phyloP scores from a whole-genome alignment of 75 land plant species.

The Cupressus sempervirens region DNA sequence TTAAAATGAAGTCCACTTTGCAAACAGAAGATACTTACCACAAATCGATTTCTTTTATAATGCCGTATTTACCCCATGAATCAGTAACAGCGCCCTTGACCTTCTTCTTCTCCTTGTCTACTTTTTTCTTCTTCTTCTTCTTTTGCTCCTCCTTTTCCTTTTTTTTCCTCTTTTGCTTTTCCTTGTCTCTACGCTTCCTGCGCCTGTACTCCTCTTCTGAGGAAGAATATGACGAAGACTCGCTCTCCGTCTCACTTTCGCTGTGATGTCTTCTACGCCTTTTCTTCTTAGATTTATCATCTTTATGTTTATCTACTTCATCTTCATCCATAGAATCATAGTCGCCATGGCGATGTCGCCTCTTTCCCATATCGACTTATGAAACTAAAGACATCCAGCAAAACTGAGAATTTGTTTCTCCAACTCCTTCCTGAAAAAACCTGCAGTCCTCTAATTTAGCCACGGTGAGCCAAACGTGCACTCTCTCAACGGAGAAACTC shows the following conservation, averaged over 20 bases:
- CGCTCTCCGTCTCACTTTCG: not conserved
- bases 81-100: slow-evolving; percentile 85
- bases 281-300: not conserved
- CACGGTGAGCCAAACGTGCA: not conserved
- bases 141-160: slow-evolving; percentile 37
- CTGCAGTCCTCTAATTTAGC: not conserved
- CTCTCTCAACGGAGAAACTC: no score
- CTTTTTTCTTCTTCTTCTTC: slow-evolving; percentile 64
- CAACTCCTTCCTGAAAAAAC: no score
- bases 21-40: slow-evolving; percentile 50
- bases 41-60: slow-evolving; percentile 91
- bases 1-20: not conserved
- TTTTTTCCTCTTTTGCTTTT: slow-evolving; percentile 28
- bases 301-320: not conserved
- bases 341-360: slow-evolving; percentile 8
- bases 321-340: not conserved
- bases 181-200: slow-evolving; percentile 31
- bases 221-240: slow-evolving; percentile 17
- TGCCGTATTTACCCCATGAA: slow-evolving; percentile 96
- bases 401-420: no score
- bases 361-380: not conserved
- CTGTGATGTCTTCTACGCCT: slow-evolving; percentile 4
- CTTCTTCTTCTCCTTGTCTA: slow-evolving; percentile 58
- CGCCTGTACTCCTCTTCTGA: slow-evolving; percentile 31
- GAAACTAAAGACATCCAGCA: no score